Base-by-base conservation (phyloP, 2,329 filamentous ascomycete genomes). In the Zymoseptoria tritici region DNA sequence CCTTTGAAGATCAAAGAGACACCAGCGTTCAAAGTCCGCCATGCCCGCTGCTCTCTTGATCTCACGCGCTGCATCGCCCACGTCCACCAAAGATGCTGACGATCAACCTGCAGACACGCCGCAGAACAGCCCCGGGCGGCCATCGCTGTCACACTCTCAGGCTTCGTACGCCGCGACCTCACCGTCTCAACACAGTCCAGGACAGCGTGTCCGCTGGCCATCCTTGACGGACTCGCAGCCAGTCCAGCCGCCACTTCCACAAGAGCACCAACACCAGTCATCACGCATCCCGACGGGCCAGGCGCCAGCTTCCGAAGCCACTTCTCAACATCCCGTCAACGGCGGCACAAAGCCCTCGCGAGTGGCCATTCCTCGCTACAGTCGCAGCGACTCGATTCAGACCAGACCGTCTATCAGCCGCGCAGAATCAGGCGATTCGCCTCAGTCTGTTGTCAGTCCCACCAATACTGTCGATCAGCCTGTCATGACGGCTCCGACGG, bases 401-500 rank as follows among this genome's bases (percentile, higher is more conserved):
- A 46, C 36, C 36, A n/a, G 36, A 46, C 36, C 36, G 36, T 46
- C 36, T n/a, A 16, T 46, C 36, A 46, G 36, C 36, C 36, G 36
- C 16, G 36, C 36, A 46, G 36, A n/a, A 7, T 46, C 36, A 16
- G 36, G 36, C 36, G 36, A 46, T 9, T 46, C 36, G n/a, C 36
- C 36, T n/a, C 36, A 46, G 36, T 46, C 36, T 7, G 36, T 16
- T n/a, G 36, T 46, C 2, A 46, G 36, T 46, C 36, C 36, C 36
- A 46, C 36, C 36, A 16, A 46, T n/a, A 46, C 16, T 16, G 36
- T 11, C 13, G 36, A 46, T 46, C 36, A 46, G 36, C 36, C 36
- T 16, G 13, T 46, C 36, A 46, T 46, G 36, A 46, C 36, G 13
- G 52, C 22, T 29, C 20, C 60, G 2, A 63, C 59, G 20, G 77